Conservation (phyloP, 2,329 filamentous ascomycete species). For the Scytalidium lignicola region DNA sequence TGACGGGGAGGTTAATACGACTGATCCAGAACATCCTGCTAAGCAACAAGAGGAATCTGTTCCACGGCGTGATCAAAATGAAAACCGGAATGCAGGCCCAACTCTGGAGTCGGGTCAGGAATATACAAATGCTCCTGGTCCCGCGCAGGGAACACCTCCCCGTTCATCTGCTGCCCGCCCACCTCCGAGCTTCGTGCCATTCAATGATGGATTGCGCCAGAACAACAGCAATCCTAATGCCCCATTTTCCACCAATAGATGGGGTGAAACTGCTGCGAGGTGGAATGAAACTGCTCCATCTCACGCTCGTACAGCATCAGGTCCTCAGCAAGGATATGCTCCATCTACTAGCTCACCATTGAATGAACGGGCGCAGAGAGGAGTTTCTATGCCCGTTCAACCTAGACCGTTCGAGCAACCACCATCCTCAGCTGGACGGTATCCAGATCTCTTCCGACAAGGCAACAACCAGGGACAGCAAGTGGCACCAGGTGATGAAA, state of each 20-base stretch:
- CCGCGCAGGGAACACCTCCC: too few relatives aligned
- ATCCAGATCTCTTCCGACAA: conserved; percentile 41
- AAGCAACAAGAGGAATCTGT: too few relatives aligned
- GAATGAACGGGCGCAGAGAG: neutral
- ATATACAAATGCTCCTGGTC: too few relatives aligned
- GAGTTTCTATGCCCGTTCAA: conserved; percentile 1
- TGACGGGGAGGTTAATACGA: neutral
- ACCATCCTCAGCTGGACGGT: conserved; percentile 46
- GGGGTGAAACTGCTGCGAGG: neutral
- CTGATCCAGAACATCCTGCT: too few relatives aligned
- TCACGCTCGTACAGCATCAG: neutral
- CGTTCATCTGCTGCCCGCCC: neutral
- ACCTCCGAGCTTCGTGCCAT: neutral
- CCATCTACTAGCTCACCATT: neutral
- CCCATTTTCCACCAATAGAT: neutral
- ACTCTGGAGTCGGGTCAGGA: too few relatives aligned
- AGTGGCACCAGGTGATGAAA: conserved; percentile 14
- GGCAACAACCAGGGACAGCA: conserved; percentile 10
- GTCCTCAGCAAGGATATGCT: neutral
- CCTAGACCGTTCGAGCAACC: conserved; percentile 34
- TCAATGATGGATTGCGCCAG: neutral
- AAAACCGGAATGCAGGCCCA: too few relatives aligned
- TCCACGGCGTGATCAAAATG: too few relatives aligned
- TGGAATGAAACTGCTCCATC: neutral
- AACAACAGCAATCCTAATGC: neutral